Evolutionary conservation across 805 yeast species (phyloP).

Genomic region (Lipomyces sp.): DNA sequence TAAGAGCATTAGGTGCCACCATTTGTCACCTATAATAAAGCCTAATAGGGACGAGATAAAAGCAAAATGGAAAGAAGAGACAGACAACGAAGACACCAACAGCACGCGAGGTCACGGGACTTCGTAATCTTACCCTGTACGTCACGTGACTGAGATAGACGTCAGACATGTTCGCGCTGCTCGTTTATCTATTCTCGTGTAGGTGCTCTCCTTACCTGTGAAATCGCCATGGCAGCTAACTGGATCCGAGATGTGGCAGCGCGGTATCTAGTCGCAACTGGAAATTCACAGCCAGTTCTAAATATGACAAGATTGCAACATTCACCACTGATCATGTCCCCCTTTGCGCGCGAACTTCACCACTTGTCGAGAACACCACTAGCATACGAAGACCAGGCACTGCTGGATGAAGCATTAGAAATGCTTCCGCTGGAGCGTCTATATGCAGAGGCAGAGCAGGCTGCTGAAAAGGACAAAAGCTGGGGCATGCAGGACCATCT

Average conservation of each 20-base stretch:
- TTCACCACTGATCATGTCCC: background rate
- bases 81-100: no score
- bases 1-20: no score
- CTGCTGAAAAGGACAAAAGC: conserved; percentile 39
- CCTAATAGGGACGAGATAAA: no score
- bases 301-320: background rate
- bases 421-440: conserved; percentile 64
- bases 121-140: no score
- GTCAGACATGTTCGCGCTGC: no score
- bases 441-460: conserved; percentile 62
- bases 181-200: no score
- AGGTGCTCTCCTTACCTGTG: background rate
- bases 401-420: conserved; percentile 64
- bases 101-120: no score
- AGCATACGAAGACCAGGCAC: conserved; percentile 51
- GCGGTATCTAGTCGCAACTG: conserved; percentile 4
- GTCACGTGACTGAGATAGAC: no score
- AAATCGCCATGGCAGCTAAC: background rate
- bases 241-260: conserved; percentile 9
- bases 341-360: conserved; percentile 12
- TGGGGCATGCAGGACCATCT: conserved; percentile 61
- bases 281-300: background rate
- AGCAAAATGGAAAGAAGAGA: no score
- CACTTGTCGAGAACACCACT: conserved; percentile 36
- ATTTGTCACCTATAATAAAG: no score